Conservation (phyloP, 352 stramenopile species). For the Blastocystis sp. region DNA sequence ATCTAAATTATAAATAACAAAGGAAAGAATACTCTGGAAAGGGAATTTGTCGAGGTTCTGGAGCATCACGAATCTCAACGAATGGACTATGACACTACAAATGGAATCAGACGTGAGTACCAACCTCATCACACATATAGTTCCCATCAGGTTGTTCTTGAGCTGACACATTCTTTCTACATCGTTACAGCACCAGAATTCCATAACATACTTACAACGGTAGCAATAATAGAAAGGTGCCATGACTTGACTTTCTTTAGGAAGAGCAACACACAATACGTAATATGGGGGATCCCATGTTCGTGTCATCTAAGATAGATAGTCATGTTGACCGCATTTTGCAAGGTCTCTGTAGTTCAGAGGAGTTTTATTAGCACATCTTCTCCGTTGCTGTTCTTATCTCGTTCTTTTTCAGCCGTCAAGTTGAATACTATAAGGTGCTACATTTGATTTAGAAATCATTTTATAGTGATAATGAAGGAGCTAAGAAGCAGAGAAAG, state of each 20-base stretch:
- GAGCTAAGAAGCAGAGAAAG: constrained; percentile 55
- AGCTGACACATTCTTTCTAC: constrained; percentile 46
- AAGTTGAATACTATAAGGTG: constrained; percentile 46
- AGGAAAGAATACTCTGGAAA: neutral
- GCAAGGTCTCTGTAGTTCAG: neutral
- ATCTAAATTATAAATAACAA: neutral
- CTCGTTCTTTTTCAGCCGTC: constrained; percentile 36
- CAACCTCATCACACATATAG: constrained; percentile 49
- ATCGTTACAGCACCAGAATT: neutral
- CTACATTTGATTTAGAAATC: neutral
- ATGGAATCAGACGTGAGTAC: neutral
- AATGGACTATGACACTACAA: constrained; percentile 34
- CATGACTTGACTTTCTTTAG: neutral
- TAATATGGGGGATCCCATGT: neutral
- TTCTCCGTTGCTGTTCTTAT: neutral
- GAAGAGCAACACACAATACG: neutral
- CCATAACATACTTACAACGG: constrained; percentile 11
- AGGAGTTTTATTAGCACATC: neutral
- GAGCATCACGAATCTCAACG: constrained; percentile 53
- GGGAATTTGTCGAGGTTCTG: neutral
- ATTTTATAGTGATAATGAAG: constrained; percentile 33
- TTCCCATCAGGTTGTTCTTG: constrained; percentile 40
- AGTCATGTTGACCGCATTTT: constrained; percentile 1
- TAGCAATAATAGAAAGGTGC: constrained; percentile 39
- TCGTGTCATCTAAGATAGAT: neutral